Conservation (phyloP, 306 rosid species). For the Alnus glutinosa region DNA sequence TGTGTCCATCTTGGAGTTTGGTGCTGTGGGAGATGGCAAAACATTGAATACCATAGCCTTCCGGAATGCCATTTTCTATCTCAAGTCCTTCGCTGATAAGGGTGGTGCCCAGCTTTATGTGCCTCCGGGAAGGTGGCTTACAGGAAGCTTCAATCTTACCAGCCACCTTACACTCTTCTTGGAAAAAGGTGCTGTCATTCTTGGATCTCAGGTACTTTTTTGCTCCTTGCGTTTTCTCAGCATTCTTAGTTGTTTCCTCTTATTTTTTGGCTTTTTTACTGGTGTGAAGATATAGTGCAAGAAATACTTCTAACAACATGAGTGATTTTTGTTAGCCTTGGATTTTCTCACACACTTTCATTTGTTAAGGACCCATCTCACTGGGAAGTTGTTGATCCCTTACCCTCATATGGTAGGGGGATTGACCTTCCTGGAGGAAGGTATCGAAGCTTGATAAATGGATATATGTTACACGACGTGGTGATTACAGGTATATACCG, state of each 20-base stretch:
- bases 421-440: constrained; percentile 80
- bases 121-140: constrained; percentile 92
- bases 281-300: background rate
- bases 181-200: constrained; percentile 85
- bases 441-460: constrained; percentile 85
- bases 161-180: constrained; percentile 94
- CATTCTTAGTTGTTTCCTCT: constrained; percentile 4
- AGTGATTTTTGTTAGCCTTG: constrained; percentile 15
- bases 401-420: constrained; percentile 95
- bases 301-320: background rate
- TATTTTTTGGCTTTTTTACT: background rate
- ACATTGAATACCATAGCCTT: constrained; percentile 88
- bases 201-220: constrained; percentile 88
- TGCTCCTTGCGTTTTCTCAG: constrained; percentile 20
- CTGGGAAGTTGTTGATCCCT: constrained; percentile 80
- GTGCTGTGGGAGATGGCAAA: constrained; percentile 95
- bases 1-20: constrained; percentile 89
- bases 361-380: constrained; percentile 70
- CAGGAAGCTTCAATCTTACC: constrained; percentile 90
- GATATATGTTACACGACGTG: constrained; percentile 77
- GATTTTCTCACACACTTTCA: constrained; percentile 11
- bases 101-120: constrained; percentile 99
- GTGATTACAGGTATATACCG: constrained; percentile 72
- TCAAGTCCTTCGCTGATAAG: constrained; percentile 94
- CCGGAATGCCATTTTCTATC: constrained; percentile 94